These are phyloP conservation scores for Teunomyces panamensis DNA, from an alignment of 805 yeast genomes.

Conservation along the genomic window DNA sequence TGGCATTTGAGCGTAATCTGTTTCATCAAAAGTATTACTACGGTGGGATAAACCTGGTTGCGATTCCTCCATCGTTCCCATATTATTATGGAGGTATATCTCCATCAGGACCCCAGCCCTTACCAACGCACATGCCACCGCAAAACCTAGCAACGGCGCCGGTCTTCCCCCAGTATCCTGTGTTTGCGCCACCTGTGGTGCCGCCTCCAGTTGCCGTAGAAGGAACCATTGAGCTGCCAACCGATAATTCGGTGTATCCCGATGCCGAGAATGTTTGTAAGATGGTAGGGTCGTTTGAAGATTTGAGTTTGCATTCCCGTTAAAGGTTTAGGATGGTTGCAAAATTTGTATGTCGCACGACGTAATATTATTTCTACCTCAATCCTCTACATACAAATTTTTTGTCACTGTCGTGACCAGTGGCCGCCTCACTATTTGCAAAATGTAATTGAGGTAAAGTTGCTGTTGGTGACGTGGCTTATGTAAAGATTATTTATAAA, in stretches of 20 bases:
- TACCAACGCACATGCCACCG: not conserved
- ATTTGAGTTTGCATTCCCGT: constrained; percentile 3
- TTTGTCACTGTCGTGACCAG: not conserved
- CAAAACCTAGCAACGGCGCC: constrained; percentile 3
- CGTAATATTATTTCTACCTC: not conserved
- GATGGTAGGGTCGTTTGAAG: constrained; percentile 22
- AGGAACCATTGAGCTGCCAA: not conserved
- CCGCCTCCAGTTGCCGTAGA: not conserved
- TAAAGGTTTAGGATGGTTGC: constrained; percentile 1
- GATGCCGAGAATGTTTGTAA: constrained; percentile 31
- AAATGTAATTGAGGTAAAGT: no score
- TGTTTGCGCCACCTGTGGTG: not conserved
- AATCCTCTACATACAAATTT: no score
- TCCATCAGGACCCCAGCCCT: not conserved
- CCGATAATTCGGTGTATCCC: constrained; percentile 4
- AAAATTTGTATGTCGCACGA: constrained; percentile 2
- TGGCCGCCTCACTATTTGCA: not conserved
- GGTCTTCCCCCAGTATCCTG: not conserved
- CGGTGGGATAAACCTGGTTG: constrained; percentile 10
- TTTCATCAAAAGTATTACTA: constrained; percentile 31
- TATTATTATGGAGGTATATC: constrained; percentile 7
- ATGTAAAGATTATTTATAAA: no score
- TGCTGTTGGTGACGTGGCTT: no score
- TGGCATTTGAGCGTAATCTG: constrained; percentile 32
- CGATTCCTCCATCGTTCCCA: constrained; percentile 6